Evolutionary conservation across 1,139 yeast genomes (phyloP), one percentile per base, ranked within the genome.

Genomic region (Suhomyces wounanorum): DNA sequence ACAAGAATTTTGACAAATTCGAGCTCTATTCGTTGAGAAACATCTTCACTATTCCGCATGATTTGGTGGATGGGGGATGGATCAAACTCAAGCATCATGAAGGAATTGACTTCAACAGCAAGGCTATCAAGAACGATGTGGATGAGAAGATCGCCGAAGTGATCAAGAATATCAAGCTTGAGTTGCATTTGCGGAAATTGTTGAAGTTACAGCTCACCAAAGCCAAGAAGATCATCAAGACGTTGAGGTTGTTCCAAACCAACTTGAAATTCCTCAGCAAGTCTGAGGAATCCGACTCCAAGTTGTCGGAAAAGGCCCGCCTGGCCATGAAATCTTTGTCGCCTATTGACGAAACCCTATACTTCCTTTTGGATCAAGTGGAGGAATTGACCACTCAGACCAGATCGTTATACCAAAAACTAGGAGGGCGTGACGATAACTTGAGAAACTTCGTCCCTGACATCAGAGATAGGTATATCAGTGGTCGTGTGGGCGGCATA

Each of bases 21-120:
- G 98, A 92, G 70, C 72, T 91, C 36, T 92, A 91, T 65, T 82
- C 89, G 5, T 69, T 90, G 48, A 70, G 97, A 60, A 92, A 92
- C 64, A 82, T 92, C 18, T 75, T 92, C 51, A 79, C 81, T 10
- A 72, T 92, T 13, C 96, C 97, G 0, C 69, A 68, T 4, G 88
- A 87, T n/a, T 70, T 89, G 41, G 75, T 87, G 1, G 78, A 79
- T 13, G 81, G 73, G 8, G 96, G 96, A 7, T 84, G 82, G 78
- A 71, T 91, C 48, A 68, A 85, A 45, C 70, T 91, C 46, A 78
- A 77, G 48, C 96, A 90, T 62, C 96, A 92, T 53, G 78, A 79
- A 49, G 83, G 78, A 1, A 64, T 89, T 17, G 75, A 69, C 37
- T 70, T 76, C 44, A 57, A 59, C 11, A 58, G 44, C 6, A 46